Evolutionary conservation across 805 yeast genomes (phyloP).

Genomic region (Candida alai): DNA sequence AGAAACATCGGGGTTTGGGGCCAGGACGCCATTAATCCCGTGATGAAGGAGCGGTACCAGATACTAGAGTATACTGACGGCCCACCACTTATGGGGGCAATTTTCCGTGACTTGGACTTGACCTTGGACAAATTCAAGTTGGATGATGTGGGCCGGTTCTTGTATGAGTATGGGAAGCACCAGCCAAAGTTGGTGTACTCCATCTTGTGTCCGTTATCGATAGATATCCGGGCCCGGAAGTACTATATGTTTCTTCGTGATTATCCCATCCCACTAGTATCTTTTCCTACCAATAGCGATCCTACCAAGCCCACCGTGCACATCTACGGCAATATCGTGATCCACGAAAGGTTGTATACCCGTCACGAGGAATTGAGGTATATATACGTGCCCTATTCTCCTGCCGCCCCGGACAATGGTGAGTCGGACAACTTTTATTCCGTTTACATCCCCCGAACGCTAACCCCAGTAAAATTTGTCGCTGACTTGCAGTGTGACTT

Average conservation of each 20-base stretch:
- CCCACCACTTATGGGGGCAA: slow-evolving; percentile 27
- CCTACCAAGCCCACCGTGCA: slow-evolving; percentile 23
- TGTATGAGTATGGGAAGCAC: slow-evolving; percentile 37
- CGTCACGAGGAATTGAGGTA: slow-evolving; percentile 42
- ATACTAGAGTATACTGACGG: slow-evolving; percentile 34
- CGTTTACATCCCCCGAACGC: slow-evolving; percentile 54
- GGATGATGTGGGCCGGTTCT: slow-evolving; percentile 33
- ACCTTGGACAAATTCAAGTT: slow-evolving; percentile 20
- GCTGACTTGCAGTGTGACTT: slow-evolving; percentile 47
- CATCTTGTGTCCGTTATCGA: slow-evolving; percentile 47
- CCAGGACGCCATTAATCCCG: slow-evolving; percentile 25
- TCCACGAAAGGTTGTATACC: slow-evolving; percentile 53
- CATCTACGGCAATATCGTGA: slow-evolving; percentile 44
- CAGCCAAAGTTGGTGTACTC: slow-evolving; percentile 57
- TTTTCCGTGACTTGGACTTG: slow-evolving; percentile 29
- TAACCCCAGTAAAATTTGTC: slow-evolving; percentile 58
- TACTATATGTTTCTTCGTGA: slow-evolving; percentile 48
- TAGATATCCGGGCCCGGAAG: slow-evolving; percentile 41
- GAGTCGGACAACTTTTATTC: slow-evolving; percentile 51
- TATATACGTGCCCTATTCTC: slow-evolving; percentile 57
- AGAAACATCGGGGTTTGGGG: slow-evolving; percentile 32
- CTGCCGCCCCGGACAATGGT: slow-evolving; percentile 33
- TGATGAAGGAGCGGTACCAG: slow-evolving; percentile 29
- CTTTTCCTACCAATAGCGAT: slow-evolving; percentile 39
- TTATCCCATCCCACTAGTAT: slow-evolving; percentile 54